Conservation (phyloP, 768 basidiomycete genomes). For the Suillus bovinus region DNA sequence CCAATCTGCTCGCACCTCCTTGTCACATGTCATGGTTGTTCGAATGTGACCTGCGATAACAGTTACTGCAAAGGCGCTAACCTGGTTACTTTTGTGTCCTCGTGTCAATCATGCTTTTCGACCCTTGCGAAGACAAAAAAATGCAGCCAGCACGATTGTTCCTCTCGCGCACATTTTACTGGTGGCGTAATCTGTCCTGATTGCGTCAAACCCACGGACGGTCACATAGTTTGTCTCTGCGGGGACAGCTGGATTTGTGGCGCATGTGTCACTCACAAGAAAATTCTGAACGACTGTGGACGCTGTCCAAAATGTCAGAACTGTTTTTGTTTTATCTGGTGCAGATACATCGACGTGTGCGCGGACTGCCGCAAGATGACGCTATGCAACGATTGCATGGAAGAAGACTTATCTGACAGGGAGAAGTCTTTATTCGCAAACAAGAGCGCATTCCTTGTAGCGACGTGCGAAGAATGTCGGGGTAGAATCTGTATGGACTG, state of each 20-base stretch:
- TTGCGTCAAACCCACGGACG: not conserved
- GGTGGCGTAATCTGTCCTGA: not conserved
- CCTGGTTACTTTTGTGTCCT: not conserved
- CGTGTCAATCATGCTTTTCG: not conserved
- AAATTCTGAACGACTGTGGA: not conserved
- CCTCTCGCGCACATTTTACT: not conserved
- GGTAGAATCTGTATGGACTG: not conserved
- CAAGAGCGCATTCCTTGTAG: not conserved
- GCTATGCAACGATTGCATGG: slow-evolving; percentile 27
- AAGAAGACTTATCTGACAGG: slow-evolving; percentile 18
- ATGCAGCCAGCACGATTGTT: not conserved
- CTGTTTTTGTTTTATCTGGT: slow-evolving; percentile 19
- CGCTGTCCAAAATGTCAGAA: slow-evolving; percentile 20
- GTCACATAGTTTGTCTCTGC: not conserved
- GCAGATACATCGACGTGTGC: slow-evolving; percentile 27
- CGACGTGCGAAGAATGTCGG: not conserved
- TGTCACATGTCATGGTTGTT: not conserved
- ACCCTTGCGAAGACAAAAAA: not conserved
- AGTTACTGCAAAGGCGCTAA: not conserved
- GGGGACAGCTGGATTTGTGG: not conserved
- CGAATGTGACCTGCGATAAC: not conserved
- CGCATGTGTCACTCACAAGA: not conserved
- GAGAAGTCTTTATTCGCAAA: not conserved
- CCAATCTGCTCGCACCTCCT: not conserved
- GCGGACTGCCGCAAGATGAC: slow-evolving; percentile 19